Conservation (phyloP, 306 rosid species). For the Aeschynomene evenia region DNA sequence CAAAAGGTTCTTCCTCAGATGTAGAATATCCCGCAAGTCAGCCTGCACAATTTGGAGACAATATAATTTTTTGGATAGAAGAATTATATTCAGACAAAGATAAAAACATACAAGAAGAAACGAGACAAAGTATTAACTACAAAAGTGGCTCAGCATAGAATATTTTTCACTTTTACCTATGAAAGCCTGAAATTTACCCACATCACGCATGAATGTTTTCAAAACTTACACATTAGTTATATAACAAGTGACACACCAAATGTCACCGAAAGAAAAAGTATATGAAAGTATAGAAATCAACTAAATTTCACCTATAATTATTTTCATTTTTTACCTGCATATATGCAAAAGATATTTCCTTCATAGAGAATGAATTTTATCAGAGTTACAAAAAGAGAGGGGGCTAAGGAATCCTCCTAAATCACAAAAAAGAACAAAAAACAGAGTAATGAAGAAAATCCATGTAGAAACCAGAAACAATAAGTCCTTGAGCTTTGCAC, state of each 20-base stretch:
- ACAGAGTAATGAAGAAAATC: background rate
- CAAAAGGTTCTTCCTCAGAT: conserved; percentile 68
- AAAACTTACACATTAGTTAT: background rate
- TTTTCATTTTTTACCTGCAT: conserved; percentile 5
- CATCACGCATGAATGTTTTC: background rate
- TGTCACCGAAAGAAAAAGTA: background rate
- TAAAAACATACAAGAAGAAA: too few relatives aligned
- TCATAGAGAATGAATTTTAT: background rate
- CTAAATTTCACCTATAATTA: conserved; percentile 1
- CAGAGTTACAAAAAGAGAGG: background rate
- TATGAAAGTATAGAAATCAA: background rate
- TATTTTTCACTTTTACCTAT: background rate
- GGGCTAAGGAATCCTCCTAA: background rate
- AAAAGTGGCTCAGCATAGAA: background rate
- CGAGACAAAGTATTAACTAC: conserved; percentile 15
- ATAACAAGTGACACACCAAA: conserved; percentile 6
- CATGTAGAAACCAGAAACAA: too few relatives aligned
- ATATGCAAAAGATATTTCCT: background rate
- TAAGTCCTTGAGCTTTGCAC: background rate
- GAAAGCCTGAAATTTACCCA: background rate
- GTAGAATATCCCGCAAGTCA: conserved; percentile 65
- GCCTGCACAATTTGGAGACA: conserved; percentile 49
- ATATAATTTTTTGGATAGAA: background rate
- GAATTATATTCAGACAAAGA: too few relatives aligned
- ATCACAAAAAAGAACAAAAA: background rate